Base-by-base conservation (phyloP, 2,329 filamentous ascomycete species). In the Colletotrichum sp. region DNA sequence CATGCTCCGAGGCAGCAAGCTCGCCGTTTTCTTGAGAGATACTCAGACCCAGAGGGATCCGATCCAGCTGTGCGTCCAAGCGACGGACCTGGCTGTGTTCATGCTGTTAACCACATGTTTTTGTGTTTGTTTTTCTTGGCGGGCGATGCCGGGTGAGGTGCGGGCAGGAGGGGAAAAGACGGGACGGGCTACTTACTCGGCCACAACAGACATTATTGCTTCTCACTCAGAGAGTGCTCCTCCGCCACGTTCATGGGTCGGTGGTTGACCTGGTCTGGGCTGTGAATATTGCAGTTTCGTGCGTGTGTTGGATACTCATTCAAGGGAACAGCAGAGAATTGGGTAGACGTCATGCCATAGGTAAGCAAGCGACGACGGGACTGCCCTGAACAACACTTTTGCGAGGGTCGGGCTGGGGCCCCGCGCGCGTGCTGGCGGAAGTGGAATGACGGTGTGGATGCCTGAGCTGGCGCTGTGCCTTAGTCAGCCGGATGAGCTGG, bases 41-140 rank as follows among this genome's bases (percentile, higher is more conserved):
- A 24, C 76, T 75, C 34, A 78, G 62, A 22, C 77, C 84, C 72
- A 91, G 86, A 28, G 90, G 89, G 75, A 94, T 89, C 75, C 91
- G 90, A 82, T 94, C 92, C 75, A 94, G 89, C 81, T 93, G 92
- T 79, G 90, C 88, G 84, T 93, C 92, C 74, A 93, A 86, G 77
- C 90, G 90, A 81, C 91, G 90, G 77, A 94, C 89, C 84, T 92
- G 91, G 82, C 90, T 92, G 79, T 76, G 75, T 71, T 39, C 68
- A 67, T 65, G 36, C 62, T 71, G 74, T 76, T 57, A 76, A 44
- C 24, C 26, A 34, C 30, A 32, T 74, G 59, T 69, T 63, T 59
- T 26, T 72, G 44, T 52, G 44, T 68, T 76, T 72, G 69, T 75
- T 75, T 69, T 71, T 59, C 59, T 65, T 32, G 74, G 64, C 70